Percentiles rank a stretch among this genome's conserved stretches.
Conservation (phyloP, 331 rosid species). For the Malus hybrid region DNA sequence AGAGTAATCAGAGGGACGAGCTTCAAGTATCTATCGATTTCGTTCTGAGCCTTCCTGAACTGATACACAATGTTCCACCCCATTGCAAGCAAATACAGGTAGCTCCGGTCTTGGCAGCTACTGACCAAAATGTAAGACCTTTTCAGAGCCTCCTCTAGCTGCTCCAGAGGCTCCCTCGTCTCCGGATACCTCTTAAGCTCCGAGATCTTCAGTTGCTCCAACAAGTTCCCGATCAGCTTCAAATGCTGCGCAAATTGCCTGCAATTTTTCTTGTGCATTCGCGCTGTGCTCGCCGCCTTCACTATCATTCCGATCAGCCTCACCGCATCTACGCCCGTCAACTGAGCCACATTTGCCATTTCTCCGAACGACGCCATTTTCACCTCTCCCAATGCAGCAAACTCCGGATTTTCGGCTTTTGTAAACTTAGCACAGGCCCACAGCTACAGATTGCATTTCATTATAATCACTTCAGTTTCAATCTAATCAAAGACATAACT, state of each 20-base stretch:
- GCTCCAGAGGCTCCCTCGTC: slow-evolving; percentile 92
- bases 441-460: background rate
- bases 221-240: slow-evolving; percentile 83
- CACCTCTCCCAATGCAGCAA: slow-evolving; percentile 10
- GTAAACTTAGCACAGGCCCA: background rate
- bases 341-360: slow-evolving; percentile 71
- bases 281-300: slow-evolving; percentile 77
- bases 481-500: background rate
- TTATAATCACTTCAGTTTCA: background rate
- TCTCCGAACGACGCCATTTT: slow-evolving; percentile 76
- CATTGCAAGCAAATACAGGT: slow-evolving; percentile 86
- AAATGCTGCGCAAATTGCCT: slow-evolving; percentile 81
- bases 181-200: slow-evolving; percentile 89
- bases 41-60: slow-evolving; percentile 92
- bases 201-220: slow-evolving; percentile 93
- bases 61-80: slow-evolving; percentile 98
- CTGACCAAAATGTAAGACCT: slow-evolving; percentile 74
- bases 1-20: slow-evolving; percentile 93
- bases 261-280: slow-evolving; percentile 94
- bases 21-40: slow-evolving; percentile 75
- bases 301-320: slow-evolving; percentile 70
- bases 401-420: background rate
- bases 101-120: slow-evolving; percentile 89
- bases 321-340: slow-evolving; percentile 85
- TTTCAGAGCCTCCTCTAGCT: slow-evolving; percentile 89